Evolutionary conservation across 179 eudicot genomes (phyloP), one percentile per base, ranked within the genome.

Genomic region (Corrigiola litoralis): DNA sequence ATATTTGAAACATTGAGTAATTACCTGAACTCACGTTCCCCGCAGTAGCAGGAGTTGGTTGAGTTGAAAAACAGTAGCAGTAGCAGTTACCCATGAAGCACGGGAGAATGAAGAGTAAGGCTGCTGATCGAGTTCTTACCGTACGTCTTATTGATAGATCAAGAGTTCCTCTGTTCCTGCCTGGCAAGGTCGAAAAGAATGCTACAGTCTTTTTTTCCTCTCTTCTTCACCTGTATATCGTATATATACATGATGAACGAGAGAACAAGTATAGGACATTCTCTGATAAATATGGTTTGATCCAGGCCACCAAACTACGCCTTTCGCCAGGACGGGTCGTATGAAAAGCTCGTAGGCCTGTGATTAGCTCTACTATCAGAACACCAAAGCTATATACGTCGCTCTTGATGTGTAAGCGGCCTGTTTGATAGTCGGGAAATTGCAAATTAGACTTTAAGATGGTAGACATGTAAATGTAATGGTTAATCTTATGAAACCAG

Each of bases 381-480:
- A 90, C 87, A 6, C 97, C 97, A 40, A 85, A 90, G 38, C 91
- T 86, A 32, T 90, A 90, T 4, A 90, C 95, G 16, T 90, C 97
- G 37, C 97, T 87, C 80, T 89, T 89, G 29, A 89, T 80, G 66
- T 89, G 87, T 61, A 89, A 70, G 68, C 85, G 96, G 44, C 97
- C 96, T 89, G 82, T 67, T 53, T 17, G 14, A 53, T 38, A 45
- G 54, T 4, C 28, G 36, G 20, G 27, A 14, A 55, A 23, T 31
- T 21, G 20, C 16, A 52, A 23, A 55, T 52, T 61, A 61, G 51
- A 32, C 21, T 38, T 33, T 21, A 29, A 11, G 24, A 24, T 27
- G 11, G 4, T 20, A 29, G 2, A n/a, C n/a, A n/a, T n/a, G n/a
- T n/a, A n/a, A 16, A n/a, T 28, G 58, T 53, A 6, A 53, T 29